Conservation (phyloP, 768 basidiomycete genomes). For the Lactifluus piperatus region DNA sequence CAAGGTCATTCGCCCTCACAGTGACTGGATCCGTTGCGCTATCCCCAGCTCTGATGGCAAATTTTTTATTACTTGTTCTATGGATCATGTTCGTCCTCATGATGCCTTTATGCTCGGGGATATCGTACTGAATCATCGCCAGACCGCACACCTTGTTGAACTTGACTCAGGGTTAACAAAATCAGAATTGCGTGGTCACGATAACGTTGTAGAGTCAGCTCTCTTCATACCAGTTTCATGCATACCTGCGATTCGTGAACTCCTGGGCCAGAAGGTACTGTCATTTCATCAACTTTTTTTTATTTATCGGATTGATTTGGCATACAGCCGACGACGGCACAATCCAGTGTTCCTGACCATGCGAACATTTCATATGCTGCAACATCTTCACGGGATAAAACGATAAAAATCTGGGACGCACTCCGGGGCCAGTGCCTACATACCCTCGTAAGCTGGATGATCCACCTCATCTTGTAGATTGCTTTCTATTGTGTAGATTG, state of each 20-base stretch:
- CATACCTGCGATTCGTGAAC: slow-evolving; percentile 38
- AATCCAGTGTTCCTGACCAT: slow-evolving; percentile 26
- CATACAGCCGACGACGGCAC: slow-evolving; percentile 22
- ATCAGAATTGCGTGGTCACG: slow-evolving; percentile 45
- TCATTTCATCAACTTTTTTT: background rate
- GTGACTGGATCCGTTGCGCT: slow-evolving; percentile 42
- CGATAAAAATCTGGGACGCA: slow-evolving; percentile 47
- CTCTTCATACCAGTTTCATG: slow-evolving; percentile 40
- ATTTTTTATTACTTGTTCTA: slow-evolving; percentile 41
- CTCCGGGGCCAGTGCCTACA: slow-evolving; percentile 40
- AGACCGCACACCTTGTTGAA: slow-evolving; percentile 49
- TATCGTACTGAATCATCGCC: background rate
- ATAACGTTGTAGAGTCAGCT: slow-evolving; percentile 43
- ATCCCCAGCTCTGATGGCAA: slow-evolving; percentile 35
- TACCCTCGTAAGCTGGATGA: slow-evolving; percentile 32
- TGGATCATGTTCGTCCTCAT: slow-evolving; percentile 39
- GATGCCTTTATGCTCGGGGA: background rate
- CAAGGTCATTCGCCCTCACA: slow-evolving; percentile 41
- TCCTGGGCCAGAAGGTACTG: slow-evolving; percentile 36
- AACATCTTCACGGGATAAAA: slow-evolving; percentile 47
- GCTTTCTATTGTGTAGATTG: slow-evolving; percentile 22
- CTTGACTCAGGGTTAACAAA: slow-evolving; percentile 40
- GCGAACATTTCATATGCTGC: slow-evolving; percentile 36
- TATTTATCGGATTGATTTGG: background rate
- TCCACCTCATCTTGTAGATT: background rate